These are phyloP conservation scores for Talaromyces stipitatus DNA, from an alignment of 495 filamentous ascomycete species.

Conservation along the genomic window DNA sequence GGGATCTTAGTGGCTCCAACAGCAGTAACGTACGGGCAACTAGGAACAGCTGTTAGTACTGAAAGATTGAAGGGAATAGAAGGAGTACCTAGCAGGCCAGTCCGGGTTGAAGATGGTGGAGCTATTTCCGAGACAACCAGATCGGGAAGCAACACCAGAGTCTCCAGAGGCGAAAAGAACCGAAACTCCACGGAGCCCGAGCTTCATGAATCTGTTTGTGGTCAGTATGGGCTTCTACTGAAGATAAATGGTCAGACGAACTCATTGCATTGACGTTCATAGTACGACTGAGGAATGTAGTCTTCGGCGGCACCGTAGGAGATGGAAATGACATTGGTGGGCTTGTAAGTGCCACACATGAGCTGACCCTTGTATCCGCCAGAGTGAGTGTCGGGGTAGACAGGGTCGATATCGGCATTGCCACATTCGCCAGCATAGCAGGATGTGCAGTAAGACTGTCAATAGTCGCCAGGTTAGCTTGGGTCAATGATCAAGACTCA, in stretches of 20 bases:
- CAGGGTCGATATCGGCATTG: constrained; percentile 27
- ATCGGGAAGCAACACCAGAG: constrained; percentile 45
- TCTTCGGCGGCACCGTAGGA: constrained; percentile 50
- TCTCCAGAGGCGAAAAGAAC: constrained; percentile 56
- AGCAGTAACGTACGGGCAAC: constrained; percentile 45
- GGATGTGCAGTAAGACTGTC: constrained; percentile 12
- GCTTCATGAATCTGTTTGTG: constrained; percentile 55
- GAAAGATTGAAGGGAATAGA: neutral
- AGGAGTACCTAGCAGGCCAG: constrained; percentile 37
- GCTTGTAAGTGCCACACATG: constrained; percentile 54
- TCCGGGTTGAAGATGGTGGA: constrained; percentile 37
- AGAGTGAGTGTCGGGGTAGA: constrained; percentile 47
- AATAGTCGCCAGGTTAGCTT: neutral
- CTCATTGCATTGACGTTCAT: constrained; percentile 46
- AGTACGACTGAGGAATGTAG: constrained; percentile 43
- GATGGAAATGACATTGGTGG: constrained; percentile 53
- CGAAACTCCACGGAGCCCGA: constrained; percentile 54
- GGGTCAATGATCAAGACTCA: neutral
- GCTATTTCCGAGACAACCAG: constrained; percentile 30
- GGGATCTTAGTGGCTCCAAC: constrained; percentile 43
- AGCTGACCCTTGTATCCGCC: constrained; percentile 49
- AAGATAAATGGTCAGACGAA: constrained; percentile 1
- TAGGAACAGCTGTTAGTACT: constrained; percentile 10
- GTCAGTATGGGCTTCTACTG: constrained; percentile 53
- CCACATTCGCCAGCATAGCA: constrained; percentile 14